phyloP scores from a whole-genome alignment of 805 yeast species.

The Scheffersomyces amazonensis region DNA sequence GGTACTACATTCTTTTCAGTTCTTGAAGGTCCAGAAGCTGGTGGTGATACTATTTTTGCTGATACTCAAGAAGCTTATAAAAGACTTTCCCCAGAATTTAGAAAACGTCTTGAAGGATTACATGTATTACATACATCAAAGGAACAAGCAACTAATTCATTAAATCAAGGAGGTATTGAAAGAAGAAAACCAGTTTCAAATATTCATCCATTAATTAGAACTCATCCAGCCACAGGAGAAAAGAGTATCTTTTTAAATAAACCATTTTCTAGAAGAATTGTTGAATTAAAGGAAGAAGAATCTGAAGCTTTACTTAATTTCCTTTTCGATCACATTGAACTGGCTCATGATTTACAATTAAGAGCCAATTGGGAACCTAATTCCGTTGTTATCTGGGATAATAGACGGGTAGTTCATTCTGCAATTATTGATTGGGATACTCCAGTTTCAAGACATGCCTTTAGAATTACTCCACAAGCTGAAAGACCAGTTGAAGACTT shows the following conservation, averaged over 20 bases:
- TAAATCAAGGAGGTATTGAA: slow-evolving; percentile 55
- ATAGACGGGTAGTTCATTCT: slow-evolving; percentile 66
- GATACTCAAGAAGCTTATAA: slow-evolving; percentile 69
- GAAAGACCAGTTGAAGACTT: slow-evolving; percentile 60
- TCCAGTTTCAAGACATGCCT: slow-evolving; percentile 67
- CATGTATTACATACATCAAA: slow-evolving; percentile 68
- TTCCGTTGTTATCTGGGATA: slow-evolving; percentile 77
- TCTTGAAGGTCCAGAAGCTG: slow-evolving; percentile 55
- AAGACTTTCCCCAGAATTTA: slow-evolving; percentile 64
- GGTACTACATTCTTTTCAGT: slow-evolving; percentile 66
- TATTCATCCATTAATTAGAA: slow-evolving; percentile 68
- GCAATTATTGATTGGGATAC: slow-evolving; percentile 72
- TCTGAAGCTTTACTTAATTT: slow-evolving; percentile 58
- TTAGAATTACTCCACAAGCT: slow-evolving; percentile 69
- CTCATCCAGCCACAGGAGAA: slow-evolving; percentile 68
- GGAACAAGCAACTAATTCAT: slow-evolving; percentile 64
- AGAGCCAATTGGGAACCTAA: slow-evolving; percentile 71
- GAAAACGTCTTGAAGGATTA: slow-evolving; percentile 55
- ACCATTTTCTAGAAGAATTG: slow-evolving; percentile 62
- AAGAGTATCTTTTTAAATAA: slow-evolving; percentile 58
- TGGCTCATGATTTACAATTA: slow-evolving; percentile 59
- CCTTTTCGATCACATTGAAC: slow-evolving; percentile 51
- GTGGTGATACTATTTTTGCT: slow-evolving; percentile 82
- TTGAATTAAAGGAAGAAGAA: slow-evolving; percentile 73
- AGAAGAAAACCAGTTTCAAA: slow-evolving; percentile 63